phyloP scores from a whole-genome alignment of 208 protist genomes.

The Wallacemonas sp. region DNA sequence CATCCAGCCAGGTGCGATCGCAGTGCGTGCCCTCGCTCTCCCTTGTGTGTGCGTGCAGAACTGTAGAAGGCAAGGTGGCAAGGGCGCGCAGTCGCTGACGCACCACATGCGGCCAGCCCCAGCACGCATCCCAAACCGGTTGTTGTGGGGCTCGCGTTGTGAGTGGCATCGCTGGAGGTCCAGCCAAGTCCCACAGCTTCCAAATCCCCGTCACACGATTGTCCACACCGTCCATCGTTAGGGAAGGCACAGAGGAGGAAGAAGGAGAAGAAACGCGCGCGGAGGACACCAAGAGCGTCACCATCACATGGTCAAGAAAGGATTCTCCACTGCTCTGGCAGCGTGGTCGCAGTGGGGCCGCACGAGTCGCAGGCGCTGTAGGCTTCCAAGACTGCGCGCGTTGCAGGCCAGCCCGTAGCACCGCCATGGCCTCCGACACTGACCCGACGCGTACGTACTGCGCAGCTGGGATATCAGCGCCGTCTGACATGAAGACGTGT shows the following conservation, averaged over 20 bases:
- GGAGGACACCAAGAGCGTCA: constrained; percentile 9
- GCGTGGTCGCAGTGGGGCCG: neutral
- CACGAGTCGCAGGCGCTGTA: neutral
- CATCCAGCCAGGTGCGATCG: too few species aligned
- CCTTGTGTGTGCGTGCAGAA: neutral
- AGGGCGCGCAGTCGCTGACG: constrained; percentile 17
- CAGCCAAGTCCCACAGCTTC: constrained; percentile 22
- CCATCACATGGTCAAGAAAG: neutral
- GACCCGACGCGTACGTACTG: constrained; percentile 28
- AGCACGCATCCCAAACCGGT: neutral
- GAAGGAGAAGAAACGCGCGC: too few species aligned
- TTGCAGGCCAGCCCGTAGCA: constrained; percentile 19
- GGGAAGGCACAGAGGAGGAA: too few species aligned
- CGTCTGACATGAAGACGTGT: constrained; percentile 34
- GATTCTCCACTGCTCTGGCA: neutral
- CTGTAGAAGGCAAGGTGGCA: constrained; percentile 14
- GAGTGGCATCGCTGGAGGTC: constrained; percentile 4
- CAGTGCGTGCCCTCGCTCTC: too few species aligned
- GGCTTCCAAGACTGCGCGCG: constrained; percentile 22
- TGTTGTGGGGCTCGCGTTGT: neutral
- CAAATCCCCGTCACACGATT: constrained; percentile 14
- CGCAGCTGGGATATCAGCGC: constrained; percentile 38
- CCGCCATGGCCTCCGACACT: constrained; percentile 15
- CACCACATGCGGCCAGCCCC: constrained; percentile 1
- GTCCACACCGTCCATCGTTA: neutral